Conservation (phyloP, 225 moss, liverwort and hornwort species). For the Pleurozium schreberi region DNA sequence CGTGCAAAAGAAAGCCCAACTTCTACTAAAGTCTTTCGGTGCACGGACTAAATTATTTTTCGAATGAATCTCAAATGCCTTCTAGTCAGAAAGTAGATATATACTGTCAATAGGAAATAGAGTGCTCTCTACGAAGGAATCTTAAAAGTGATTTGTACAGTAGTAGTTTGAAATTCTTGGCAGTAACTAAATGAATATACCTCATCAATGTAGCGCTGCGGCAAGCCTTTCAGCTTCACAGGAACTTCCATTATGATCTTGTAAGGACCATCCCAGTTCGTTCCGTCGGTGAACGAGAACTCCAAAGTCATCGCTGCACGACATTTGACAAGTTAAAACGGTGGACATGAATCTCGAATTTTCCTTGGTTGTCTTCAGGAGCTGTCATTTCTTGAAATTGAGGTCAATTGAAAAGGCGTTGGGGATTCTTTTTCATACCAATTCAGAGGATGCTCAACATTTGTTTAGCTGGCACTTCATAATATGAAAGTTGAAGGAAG, state of each 20-base stretch:
- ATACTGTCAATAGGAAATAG: not conserved
- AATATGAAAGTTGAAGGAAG: not conserved
- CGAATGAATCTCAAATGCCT: not conserved
- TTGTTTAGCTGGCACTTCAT: not conserved
- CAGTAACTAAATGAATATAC: not conserved
- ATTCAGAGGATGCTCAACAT: not conserved
- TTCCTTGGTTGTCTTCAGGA: not conserved
- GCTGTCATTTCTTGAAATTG: not conserved
- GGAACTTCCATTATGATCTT: slow-evolving; percentile 49
- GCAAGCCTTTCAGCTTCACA: slow-evolving; percentile 46
- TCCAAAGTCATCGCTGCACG: slow-evolving; percentile 60
- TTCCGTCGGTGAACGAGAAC: slow-evolving; percentile 88
- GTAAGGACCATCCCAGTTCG: slow-evolving; percentile 74
- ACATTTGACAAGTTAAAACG: not conserved
- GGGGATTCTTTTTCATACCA: not conserved
- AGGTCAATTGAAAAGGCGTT: not conserved
- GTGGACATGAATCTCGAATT: not conserved
- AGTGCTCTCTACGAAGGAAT: not conserved
- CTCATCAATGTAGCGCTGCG: slow-evolving; percentile 58
- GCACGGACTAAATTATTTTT: not conserved
- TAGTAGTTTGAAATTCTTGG: not conserved
- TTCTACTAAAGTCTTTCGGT: not conserved
- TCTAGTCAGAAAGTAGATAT: not conserved
- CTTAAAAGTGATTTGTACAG: not conserved
- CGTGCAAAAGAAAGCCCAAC: not conserved